Conservation (phyloP, 345 rosid genomes). For the Lepidium sativum region DNA sequence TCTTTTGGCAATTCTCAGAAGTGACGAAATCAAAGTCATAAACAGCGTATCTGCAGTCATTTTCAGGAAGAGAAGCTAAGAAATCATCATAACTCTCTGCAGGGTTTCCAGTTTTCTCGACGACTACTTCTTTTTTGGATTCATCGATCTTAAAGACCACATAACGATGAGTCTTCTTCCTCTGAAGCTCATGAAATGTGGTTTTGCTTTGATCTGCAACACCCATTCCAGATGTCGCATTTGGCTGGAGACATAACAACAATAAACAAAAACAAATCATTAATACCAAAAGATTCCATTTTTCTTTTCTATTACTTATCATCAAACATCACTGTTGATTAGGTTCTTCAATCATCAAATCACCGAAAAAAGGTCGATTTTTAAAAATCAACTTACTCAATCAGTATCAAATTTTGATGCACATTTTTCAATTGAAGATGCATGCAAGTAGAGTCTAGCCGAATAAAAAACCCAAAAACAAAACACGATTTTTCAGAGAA, state of each 20-base stretch:
- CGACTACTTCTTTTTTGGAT: slow-evolving; percentile 48
- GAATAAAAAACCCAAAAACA: not conserved
- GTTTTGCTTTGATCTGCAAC: slow-evolving; percentile 57
- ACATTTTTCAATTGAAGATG: not conserved
- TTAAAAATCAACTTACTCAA: not conserved
- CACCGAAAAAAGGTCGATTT: too few relatives aligned
- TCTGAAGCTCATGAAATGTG: slow-evolving; percentile 54
- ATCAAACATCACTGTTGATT: not conserved
- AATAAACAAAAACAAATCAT: not conserved
- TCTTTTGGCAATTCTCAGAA: slow-evolving; percentile 69
- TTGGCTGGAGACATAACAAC: slow-evolving; percentile 36
- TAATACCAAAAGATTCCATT: not conserved
- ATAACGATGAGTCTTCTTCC: slow-evolving; percentile 62
- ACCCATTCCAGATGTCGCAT: slow-evolving; percentile 77
- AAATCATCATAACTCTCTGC: slow-evolving; percentile 62
- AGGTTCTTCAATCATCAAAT: not conserved
- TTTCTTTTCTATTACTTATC: not conserved
- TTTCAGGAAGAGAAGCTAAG: slow-evolving; percentile 60
- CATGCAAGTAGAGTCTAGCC: not conserved
- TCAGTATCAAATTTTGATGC: not conserved
- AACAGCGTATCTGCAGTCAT: slow-evolving; percentile 73
- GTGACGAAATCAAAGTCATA: slow-evolving; percentile 67
- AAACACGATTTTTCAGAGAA: not conserved
- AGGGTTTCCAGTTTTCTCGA: slow-evolving; percentile 61
- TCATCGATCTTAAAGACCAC: slow-evolving; percentile 63